Percentiles rank a stretch among this genome's conserved stretches.
Evolutionary conservation across 192 early-diverging fungal genomes (phyloP).

Genomic region (Lobosporangium transversale): DNA sequence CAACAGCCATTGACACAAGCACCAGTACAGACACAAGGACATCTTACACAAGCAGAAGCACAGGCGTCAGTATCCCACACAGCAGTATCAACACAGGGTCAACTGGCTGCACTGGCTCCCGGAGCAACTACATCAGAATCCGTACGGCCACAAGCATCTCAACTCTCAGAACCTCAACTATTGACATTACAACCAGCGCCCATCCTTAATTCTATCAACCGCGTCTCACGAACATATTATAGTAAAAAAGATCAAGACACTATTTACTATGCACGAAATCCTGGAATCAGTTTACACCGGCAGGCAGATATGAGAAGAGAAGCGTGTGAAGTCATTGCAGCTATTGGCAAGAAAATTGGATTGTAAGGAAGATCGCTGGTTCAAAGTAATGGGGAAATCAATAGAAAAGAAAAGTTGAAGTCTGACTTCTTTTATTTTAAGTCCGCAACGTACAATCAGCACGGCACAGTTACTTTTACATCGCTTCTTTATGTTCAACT

Average conservation of each 20-base stretch:
- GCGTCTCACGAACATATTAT: constrained; percentile 49
- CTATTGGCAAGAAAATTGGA: constrained; percentile 63
- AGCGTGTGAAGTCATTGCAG: constrained; percentile 61
- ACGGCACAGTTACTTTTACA: constrained; percentile 66
- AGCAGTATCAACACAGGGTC: neutral
- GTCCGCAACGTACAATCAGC: constrained; percentile 68
- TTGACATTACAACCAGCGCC: neutral
- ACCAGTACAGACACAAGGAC: neutral
- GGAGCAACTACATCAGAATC: constrained; percentile 12
- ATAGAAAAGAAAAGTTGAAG: no score
- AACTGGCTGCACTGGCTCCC: neutral
- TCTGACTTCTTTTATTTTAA: constrained; percentile 21
- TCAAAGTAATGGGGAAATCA: no score
- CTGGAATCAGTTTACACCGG: constrained; percentile 26
- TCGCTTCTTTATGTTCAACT: constrained; percentile 66
- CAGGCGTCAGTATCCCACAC: neutral
- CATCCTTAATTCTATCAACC: constrained; percentile 41
- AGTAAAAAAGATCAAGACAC: constrained; percentile 41
- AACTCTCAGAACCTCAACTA: constrained; percentile 6
- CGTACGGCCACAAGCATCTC: neutral
- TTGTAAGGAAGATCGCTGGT: constrained; percentile 58
- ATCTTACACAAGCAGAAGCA: neutral
- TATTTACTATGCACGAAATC: constrained; percentile 28
- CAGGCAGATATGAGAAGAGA: constrained; percentile 49
- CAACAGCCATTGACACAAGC: constrained; percentile 11